These are phyloP conservation scores for Talaromyces rugulosus DNA, from an alignment of 2,329 filamentous ascomycete species.

Conservation along the genomic window DNA sequence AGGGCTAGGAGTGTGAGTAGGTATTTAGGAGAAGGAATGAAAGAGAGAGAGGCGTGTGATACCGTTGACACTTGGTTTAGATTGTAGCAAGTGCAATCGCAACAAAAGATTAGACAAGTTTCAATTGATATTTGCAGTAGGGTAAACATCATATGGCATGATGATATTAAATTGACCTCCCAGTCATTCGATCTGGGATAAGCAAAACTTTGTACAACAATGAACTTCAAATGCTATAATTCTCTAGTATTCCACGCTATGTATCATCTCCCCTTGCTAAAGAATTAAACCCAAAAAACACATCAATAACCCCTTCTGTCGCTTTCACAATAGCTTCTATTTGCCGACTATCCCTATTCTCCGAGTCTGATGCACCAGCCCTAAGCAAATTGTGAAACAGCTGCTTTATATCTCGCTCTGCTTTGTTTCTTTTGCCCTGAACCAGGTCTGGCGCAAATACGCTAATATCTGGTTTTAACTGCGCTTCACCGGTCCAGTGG, in stretches of 20 bases:
- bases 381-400: conserved; percentile 33
- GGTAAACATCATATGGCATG: too few relatives aligned
- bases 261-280: background rate
- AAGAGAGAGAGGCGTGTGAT: background rate
- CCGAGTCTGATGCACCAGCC: conserved; percentile 8
- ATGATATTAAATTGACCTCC: too few relatives aligned
- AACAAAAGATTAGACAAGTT: too few relatives aligned
- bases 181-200: background rate
- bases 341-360: conserved; percentile 17
- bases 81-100: background rate
- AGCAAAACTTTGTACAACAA: background rate
- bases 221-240: background rate
- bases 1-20: too few relatives aligned
- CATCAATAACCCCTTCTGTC: conserved; percentile 29
- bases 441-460: conserved; percentile 19
- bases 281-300: conserved; percentile 24
- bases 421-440: conserved; percentile 20
- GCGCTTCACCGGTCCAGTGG: conserved; percentile 38
- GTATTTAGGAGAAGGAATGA: background rate
- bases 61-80: background rate
- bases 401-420: conserved; percentile 35
- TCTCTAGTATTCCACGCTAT: background rate
- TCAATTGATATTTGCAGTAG: too few relatives aligned
- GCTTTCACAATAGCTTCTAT: conserved; percentile 30
- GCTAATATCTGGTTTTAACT: conserved; percentile 33